A percentile compares a stretch with the other conserved stretches of the same genome.
phyloP scores from a whole-genome alignment of 2,329 filamentous ascomycete species.

The Talaromyces albobiverticillius region DNA sequence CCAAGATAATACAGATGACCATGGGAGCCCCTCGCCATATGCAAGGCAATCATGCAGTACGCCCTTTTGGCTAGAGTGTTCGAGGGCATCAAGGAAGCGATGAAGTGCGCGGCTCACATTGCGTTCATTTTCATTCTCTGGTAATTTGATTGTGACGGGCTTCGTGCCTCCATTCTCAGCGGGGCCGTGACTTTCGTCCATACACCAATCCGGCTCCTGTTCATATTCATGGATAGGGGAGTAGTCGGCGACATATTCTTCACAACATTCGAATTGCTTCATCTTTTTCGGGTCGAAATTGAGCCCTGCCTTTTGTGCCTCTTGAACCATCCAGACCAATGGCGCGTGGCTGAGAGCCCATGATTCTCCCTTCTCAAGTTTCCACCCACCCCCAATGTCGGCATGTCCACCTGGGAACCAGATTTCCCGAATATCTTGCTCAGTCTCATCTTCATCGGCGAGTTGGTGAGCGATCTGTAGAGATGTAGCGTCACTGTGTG shows the following conservation, averaged over 20 bases:
- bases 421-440: slow-evolving; percentile 74
- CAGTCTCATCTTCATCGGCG: slow-evolving; percentile 31
- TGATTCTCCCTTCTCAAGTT: slow-evolving; percentile 53
- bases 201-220: slow-evolving; percentile 14
- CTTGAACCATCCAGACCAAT: slow-evolving; percentile 68
- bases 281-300: slow-evolving; percentile 68
- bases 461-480: slow-evolving; percentile 24
- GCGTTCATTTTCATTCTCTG: slow-evolving; percentile 19
- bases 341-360: slow-evolving; percentile 65
- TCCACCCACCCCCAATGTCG: slow-evolving; percentile 77
- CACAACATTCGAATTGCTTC: slow-evolving; percentile 62
- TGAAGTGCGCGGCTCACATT: slow-evolving; percentile 26
- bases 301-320: slow-evolving; percentile 64
- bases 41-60: slow-evolving; percentile 69
- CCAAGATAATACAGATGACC: slow-evolving; percentile 63
- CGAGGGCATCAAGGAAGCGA: slow-evolving; percentile 58
- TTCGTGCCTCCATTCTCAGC: slow-evolving; percentile 14
- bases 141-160: slow-evolving; percentile 7
- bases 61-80: slow-evolving; percentile 52
- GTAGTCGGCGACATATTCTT: slow-evolving; percentile 38
- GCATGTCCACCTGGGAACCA: slow-evolving; percentile 74
- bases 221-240: slow-evolving; percentile 27
- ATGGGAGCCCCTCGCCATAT: slow-evolving; percentile 59
- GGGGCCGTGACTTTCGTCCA: slow-evolving; percentile 4
- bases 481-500: slow-evolving; percentile 29